Percentiles rank a stretch among this genome's conserved stretches.
Evolutionary conservation across 1,284 basidiomycete species (phyloP).

Genomic region (Ustilago loliicola): DNA sequence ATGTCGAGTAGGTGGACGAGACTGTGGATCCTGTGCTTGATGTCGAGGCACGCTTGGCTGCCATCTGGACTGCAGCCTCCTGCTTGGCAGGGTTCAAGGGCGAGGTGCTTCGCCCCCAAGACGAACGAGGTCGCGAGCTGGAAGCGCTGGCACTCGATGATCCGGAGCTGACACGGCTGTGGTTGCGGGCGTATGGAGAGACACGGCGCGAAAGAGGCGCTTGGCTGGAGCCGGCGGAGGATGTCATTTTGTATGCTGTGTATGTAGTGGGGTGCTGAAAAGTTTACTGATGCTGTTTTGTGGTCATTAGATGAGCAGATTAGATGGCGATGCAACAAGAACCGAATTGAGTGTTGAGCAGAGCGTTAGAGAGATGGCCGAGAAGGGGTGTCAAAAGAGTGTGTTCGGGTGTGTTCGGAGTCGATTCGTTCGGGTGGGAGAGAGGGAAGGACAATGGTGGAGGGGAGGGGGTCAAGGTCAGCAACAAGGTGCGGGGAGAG

Average conservation of each 20-base stretch:
- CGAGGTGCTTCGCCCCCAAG: conserved; percentile 42
- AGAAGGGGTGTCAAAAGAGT: conserved; percentile 18
- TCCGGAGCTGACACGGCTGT: conserved; percentile 29
- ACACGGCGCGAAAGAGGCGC: conserved; percentile 31
- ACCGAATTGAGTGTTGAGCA: neutral
- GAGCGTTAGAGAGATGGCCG: neutral
- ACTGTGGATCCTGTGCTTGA: conserved; percentile 35
- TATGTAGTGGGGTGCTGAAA: neutral
- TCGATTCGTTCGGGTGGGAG: conserved; percentile 4
- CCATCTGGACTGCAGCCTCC: conserved; percentile 47
- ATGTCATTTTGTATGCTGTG: conserved; percentile 33
- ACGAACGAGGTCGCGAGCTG: conserved; percentile 42
- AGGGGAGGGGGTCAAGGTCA: conserved; percentile 21
- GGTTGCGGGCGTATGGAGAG: conserved; percentile 38
- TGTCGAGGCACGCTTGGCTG: conserved; percentile 46
- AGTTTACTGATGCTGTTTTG: conserved; percentile 20
- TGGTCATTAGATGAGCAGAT: conserved; percentile 17
- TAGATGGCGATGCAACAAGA: neutral
- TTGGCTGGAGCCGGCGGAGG: conserved; percentile 33
- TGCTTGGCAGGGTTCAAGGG: conserved; percentile 44
- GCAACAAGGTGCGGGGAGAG: conserved; percentile 11
- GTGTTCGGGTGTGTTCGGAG: conserved; percentile 26
- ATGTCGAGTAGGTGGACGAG: conserved; percentile 36
- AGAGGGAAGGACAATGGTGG: neutral
- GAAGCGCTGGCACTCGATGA: conserved; percentile 39